A percentile compares a stretch with the other conserved stretches of the same genome.
Evolutionary conservation across 768 basidiomycete species (phyloP).

Genomic region (Mycena galericulata): DNA sequence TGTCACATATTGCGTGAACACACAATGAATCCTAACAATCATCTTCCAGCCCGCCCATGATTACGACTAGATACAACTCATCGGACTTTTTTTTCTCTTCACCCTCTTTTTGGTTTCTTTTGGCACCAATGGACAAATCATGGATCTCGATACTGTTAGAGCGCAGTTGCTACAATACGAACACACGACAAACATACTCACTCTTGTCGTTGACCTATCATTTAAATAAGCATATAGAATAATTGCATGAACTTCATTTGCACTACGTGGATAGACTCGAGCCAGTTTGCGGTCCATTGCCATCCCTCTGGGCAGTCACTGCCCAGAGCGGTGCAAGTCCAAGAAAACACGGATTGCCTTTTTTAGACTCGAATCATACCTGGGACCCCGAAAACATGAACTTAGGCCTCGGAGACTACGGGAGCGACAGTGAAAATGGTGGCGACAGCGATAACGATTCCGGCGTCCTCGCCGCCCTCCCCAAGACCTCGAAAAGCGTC

Average conservation of each 20-base stretch:
- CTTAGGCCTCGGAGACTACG: constrained; percentile 82
- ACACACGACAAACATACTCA: constrained; percentile 14
- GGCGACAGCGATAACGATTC: constrained; percentile 58
- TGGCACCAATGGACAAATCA: constrained; percentile 30
- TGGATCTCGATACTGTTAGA: constrained; percentile 23
- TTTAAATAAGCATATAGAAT: constrained; percentile 17
- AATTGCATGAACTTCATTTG: constrained; percentile 7
- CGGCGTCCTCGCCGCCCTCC: constrained; percentile 2
- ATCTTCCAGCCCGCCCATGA: constrained; percentile 52
- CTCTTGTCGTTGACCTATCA: constrained; percentile 24
- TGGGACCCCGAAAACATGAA: constrained; percentile 53
- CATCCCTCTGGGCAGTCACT: too few species aligned
- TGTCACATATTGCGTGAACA: constrained; percentile 42
- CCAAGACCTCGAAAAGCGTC: constrained; percentile 12
- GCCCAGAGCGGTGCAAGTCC: too few species aligned
- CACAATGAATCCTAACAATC: not conserved
- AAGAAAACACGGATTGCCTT: constrained; percentile 18
- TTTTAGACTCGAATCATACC: not conserved
- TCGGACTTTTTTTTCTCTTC: constrained; percentile 18
- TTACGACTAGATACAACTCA: constrained; percentile 34
- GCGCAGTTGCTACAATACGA: constrained; percentile 27
- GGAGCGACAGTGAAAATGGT: constrained; percentile 76
- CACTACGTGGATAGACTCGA: not conserved
- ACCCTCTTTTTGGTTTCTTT: constrained; percentile 9
- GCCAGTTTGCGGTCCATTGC: too few species aligned